Evolutionary conservation across 805 yeast genomes (phyloP).

Genomic region (Starmerella vaccinii): DNA sequence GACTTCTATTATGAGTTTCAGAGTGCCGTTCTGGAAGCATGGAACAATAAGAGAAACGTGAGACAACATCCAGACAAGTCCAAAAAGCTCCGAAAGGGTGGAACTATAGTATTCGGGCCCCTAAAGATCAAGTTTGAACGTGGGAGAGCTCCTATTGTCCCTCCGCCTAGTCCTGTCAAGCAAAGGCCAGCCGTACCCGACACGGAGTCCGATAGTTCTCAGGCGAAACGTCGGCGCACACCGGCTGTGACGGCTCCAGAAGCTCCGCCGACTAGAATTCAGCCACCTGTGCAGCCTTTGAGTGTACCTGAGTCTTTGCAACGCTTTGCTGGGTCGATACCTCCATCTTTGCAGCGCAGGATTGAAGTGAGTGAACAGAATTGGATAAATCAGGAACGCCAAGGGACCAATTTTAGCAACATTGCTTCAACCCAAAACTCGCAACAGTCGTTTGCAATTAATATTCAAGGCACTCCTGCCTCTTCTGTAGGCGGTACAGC

Average conservation of each 20-base stretch:
- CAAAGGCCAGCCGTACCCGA: neutral
- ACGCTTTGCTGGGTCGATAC: too few species aligned
- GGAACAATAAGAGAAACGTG: neutral
- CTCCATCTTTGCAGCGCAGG: neutral
- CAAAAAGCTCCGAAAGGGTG: too few species aligned
- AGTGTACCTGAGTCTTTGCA: neutral
- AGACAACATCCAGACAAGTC: neutral
- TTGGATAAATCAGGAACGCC: neutral
- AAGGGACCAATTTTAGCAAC: neutral
- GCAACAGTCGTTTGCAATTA: too few species aligned
- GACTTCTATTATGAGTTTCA: conserved; percentile 3
- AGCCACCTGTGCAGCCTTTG: conserved; percentile 5
- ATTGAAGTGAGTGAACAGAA: neutral
- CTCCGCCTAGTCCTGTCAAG: neutral
- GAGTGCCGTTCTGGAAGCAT: neutral
- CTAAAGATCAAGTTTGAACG: neutral
- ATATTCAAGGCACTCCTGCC: too few species aligned
- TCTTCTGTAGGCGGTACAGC: too few species aligned
- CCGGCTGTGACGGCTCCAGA: too few species aligned
- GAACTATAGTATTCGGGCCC: too few species aligned
- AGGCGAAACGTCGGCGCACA: conserved; percentile 1
- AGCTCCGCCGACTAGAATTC: neutral
- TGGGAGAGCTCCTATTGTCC: neutral
- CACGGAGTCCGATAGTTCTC: neutral
- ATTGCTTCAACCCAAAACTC: too few species aligned